Evolutionary conservation across 306 rosid species (phyloP).

Genomic region (Begonia peltatifolia): DNA sequence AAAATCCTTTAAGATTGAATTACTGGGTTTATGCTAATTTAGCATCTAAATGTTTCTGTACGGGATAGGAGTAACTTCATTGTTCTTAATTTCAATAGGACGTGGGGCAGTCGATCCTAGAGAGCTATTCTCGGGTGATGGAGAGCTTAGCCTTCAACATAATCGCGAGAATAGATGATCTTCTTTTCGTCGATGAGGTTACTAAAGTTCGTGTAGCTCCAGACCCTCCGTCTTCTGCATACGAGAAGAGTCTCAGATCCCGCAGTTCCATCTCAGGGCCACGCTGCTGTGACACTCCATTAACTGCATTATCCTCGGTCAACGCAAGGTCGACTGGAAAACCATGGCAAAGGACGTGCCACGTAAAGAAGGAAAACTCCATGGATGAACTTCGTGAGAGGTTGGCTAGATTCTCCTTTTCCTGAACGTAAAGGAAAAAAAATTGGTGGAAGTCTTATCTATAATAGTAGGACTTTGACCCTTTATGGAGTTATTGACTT

Average conservation of each 20-base stretch:
- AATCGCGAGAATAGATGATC: constrained; percentile 40
- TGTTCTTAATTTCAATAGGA: constrained; percentile 15
- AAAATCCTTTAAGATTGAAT: too few relatives aligned
- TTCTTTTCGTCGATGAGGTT: constrained; percentile 25
- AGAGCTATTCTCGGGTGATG: constrained; percentile 40
- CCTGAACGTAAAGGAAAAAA: too few relatives aligned
- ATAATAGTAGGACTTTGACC: too few relatives aligned
- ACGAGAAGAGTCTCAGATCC: constrained; percentile 14
- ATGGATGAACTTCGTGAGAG: too few relatives aligned
- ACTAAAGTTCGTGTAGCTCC: constrained; percentile 24
- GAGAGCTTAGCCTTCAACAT: constrained; percentile 40
- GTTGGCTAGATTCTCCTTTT: too few relatives aligned
- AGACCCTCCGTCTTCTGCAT: constrained; percentile 8
- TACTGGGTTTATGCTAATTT: too few relatives aligned
- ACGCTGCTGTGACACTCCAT: background rate
- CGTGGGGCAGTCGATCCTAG: constrained; percentile 35
- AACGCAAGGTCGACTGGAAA: too few relatives aligned
- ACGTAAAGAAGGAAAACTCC: too few relatives aligned
- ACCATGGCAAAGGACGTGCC: too few relatives aligned
- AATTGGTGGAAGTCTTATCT: too few relatives aligned
- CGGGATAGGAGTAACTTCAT: background rate
- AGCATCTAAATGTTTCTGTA: background rate
- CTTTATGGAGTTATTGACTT: too few relatives aligned
- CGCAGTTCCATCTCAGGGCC: constrained; percentile 13
- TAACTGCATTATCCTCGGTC: too few relatives aligned